Evolutionary conservation across 2,329 filamentous ascomycete species (phyloP), one percentile per base, ranked within the genome.

Genomic region (Fusarium sp.): DNA sequence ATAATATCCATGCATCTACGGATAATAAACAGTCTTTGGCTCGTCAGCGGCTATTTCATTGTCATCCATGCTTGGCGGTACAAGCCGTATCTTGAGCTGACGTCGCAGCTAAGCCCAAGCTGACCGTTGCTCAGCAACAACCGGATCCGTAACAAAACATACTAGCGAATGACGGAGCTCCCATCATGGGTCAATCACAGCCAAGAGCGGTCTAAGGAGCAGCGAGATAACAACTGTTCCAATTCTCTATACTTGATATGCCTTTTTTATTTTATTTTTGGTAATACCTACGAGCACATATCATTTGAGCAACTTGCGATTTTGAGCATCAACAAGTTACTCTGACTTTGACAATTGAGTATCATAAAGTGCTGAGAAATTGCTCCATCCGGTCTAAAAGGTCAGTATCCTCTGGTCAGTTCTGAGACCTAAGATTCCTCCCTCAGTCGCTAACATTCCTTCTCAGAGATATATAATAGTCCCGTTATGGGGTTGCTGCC

Each of bases 401-500:
- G 69, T 61, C 42, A 41, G 26, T 57, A 55, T 51, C 56, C 44
- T 62, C 63, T 60, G 56, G 74, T 57, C 38, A 65, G 44, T 56
- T 32, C 42, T 35, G 44, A 67, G 56, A 74, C 66, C 38, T 39
- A 17, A 20, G 35, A 70, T 68, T 75, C 54, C 56, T 65, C n/a
- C 47, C 44, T 59, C 47, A 59, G 26, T 35, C 44, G 41, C 62
- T 70, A 30, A 75, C 51, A 45, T 47, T 55, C 22, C 32, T 47
- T 65, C 22, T 32, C 28, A 39, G 73, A 63, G 50, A 56, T 24
- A 71, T 35, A 70, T 42, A 26, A 44, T 51, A 53, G 36, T 57
- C 56, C 63, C 68, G 80, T 73, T 68, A 91, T 90, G 88, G 88
- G 85, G 63, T 79, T 87, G 62, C 80, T 86, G 62, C 82, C 86